Evolutionary conservation across 1,284 basidiomycete species (phyloP).

Genomic region (Pyrrhoderma noxium): DNA sequence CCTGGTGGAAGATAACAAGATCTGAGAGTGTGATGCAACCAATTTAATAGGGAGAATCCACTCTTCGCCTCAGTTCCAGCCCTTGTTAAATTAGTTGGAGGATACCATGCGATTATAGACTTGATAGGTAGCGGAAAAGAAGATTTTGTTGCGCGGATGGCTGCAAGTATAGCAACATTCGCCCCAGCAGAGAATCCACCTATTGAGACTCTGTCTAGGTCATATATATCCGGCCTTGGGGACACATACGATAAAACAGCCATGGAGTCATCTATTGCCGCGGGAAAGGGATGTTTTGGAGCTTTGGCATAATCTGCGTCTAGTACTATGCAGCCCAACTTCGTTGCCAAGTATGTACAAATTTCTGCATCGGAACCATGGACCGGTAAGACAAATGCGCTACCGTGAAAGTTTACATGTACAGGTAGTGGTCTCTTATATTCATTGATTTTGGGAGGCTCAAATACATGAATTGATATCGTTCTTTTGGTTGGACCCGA

Average conservation of each 20-base stretch:
- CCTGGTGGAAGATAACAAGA: slow-evolving; percentile 7
- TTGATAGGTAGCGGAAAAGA: slow-evolving; percentile 1
- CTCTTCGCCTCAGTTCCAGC: not conserved
- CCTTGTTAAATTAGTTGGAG: slow-evolving; percentile 13
- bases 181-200: slow-evolving; percentile 20
- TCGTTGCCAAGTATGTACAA: slow-evolving; percentile 13
- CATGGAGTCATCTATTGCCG: slow-evolving; percentile 19
- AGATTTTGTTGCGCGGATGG: slow-evolving; percentile 1
- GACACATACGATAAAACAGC: slow-evolving; percentile 15
- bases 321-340: slow-evolving; percentile 16
- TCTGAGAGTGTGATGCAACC: slow-evolving; percentile 6
- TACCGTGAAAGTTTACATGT: slow-evolving; percentile 18
- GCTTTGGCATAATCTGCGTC: slow-evolving; percentile 20
- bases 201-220: slow-evolving; percentile 14
- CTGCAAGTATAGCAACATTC: slow-evolving; percentile 14
- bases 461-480: slow-evolving; percentile 17
- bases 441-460: slow-evolving; percentile 3
- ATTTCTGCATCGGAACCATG: slow-evolving; percentile 15
- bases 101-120: slow-evolving; percentile 15
- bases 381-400: slow-evolving; percentile 11
- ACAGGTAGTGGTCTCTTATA: slow-evolving; percentile 12
- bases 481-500: slow-evolving; percentile 3
- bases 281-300: slow-evolving; percentile 18
- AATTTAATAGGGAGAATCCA: not conserved
- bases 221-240: slow-evolving; percentile 6